Conservation (phyloP, 768 basidiomycete genomes). For the Mycena maculata region DNA sequence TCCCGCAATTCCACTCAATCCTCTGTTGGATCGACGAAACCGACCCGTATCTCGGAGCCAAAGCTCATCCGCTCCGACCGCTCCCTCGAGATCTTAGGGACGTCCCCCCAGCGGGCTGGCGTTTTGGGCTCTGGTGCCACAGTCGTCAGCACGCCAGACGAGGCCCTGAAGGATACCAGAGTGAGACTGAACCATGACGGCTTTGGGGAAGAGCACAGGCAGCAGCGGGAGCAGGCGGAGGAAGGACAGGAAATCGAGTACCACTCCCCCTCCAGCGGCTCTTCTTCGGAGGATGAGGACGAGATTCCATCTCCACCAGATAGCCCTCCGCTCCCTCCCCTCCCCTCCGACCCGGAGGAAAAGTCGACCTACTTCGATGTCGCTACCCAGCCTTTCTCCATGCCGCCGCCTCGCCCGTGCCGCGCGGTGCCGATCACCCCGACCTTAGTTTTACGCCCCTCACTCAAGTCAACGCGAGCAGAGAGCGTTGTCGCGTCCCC, state of each 20-base stretch:
- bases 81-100: slow-evolving; percentile 53
- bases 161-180: slow-evolving; percentile 69
- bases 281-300: slow-evolving; percentile 32
- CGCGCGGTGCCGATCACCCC: slow-evolving; percentile 46
- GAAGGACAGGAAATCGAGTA: slow-evolving; percentile 9
- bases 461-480: slow-evolving; percentile 50
- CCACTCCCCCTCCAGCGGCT: slow-evolving; percentile 22
- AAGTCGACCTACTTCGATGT: slow-evolving; percentile 38
- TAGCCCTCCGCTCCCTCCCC: slow-evolving; percentile 69
- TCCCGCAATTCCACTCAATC: slow-evolving; percentile 52
- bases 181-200: slow-evolving; percentile 54
- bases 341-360: slow-evolving; percentile 47
- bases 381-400: slow-evolving; percentile 39
- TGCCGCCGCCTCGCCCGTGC: slow-evolving; percentile 50
- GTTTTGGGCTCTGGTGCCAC: slow-evolving; percentile 78
- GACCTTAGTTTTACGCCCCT: slow-evolving; percentile 48
- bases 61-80: slow-evolving; percentile 55
- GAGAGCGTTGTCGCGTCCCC: slow-evolving; percentile 54
- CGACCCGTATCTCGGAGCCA: slow-evolving; percentile 55
- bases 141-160: slow-evolving; percentile 83
- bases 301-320: slow-evolving; percentile 47
- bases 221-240: not conserved
- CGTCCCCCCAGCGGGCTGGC: slow-evolving; percentile 58
- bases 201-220: slow-evolving; percentile 16
- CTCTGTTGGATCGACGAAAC: slow-evolving; percentile 41